Conservation (phyloP, 768 basidiomycete species). For the Panaeolus cyanescens region DNA sequence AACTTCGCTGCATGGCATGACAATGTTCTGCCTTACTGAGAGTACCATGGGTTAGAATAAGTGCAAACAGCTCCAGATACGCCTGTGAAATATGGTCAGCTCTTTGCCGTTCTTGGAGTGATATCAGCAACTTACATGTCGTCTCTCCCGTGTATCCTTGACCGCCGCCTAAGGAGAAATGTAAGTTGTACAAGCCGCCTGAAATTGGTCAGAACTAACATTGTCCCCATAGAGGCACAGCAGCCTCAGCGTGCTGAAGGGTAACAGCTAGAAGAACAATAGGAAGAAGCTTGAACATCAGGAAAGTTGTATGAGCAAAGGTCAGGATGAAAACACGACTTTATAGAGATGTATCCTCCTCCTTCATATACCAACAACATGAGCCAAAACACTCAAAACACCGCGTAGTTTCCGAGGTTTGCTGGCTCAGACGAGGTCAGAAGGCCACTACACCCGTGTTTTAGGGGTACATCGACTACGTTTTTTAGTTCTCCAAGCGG, state of each 20-base stretch:
- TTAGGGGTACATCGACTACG: neutral
- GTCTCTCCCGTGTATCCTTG: neutral
- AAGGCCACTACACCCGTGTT: neutral
- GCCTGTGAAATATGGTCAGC: neutral
- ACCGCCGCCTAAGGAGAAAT: neutral
- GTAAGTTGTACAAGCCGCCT: neutral
- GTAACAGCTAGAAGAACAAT: neutral
- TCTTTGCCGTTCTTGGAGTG: neutral
- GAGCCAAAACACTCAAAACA: neutral
- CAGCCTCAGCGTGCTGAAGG: neutral
- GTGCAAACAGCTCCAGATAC: neutral
- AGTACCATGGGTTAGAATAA: slow-evolving; percentile 1
- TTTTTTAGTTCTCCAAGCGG: neutral
- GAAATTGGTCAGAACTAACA: neutral
- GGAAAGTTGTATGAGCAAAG: neutral
- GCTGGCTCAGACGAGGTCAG: neutral
- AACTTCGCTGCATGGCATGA: neutral
- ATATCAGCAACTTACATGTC: neutral
- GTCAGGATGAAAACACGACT: neutral
- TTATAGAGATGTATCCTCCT: neutral
- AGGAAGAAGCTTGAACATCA: neutral
- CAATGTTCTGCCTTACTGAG: neutral
- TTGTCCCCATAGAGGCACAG: slow-evolving; percentile 2
- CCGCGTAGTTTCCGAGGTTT: neutral
- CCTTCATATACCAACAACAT: neutral